Evolutionary conservation across 2,329 filamentous ascomycete species (phyloP).

Genomic region (Penicillium sp.): DNA sequence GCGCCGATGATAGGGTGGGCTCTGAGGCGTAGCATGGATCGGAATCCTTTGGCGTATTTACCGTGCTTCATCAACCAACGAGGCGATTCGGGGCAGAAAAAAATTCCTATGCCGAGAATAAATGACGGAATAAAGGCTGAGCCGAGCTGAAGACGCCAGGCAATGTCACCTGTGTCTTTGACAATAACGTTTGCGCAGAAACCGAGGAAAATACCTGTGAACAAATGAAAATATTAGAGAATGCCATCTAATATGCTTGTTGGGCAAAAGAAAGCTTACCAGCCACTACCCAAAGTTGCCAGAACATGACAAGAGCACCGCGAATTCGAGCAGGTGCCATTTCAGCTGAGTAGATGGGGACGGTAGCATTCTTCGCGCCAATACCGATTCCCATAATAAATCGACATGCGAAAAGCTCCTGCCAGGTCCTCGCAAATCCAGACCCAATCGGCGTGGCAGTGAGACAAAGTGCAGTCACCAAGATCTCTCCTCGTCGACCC

Average conservation of each 20-base stretch:
- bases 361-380: conserved; percentile 61
- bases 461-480: conserved; percentile 64
- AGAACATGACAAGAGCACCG: conserved; percentile 60
- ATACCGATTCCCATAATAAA: conserved; percentile 64
- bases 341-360: conserved; percentile 58
- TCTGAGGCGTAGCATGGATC: conserved; percentile 26
- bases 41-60: conserved; percentile 17
- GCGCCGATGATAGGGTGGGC: conserved; percentile 50
- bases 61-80: conserved; percentile 34
- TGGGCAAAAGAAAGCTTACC: conserved; percentile 7
- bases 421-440: conserved; percentile 63
- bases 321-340: conserved; percentile 58
- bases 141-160: conserved; percentile 67
- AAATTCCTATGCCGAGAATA: conserved; percentile 48
- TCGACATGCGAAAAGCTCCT: conserved; percentile 57
- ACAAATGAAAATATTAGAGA: not conserved
- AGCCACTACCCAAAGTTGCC: conserved; percentile 47
- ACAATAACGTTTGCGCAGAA: conserved; percentile 67
- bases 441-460: conserved; percentile 70
- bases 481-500: conserved; percentile 67
- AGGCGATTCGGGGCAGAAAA: conserved; percentile 34
- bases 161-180: conserved; percentile 58
- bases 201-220: conserved; percentile 56
- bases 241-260: not conserved
- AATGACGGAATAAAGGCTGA: conserved; percentile 68